Percentiles rank a stretch among this genome's conserved stretches.
Conservation (phyloP, 139 green algal species). For the Dunaliella primolecta region DNA sequence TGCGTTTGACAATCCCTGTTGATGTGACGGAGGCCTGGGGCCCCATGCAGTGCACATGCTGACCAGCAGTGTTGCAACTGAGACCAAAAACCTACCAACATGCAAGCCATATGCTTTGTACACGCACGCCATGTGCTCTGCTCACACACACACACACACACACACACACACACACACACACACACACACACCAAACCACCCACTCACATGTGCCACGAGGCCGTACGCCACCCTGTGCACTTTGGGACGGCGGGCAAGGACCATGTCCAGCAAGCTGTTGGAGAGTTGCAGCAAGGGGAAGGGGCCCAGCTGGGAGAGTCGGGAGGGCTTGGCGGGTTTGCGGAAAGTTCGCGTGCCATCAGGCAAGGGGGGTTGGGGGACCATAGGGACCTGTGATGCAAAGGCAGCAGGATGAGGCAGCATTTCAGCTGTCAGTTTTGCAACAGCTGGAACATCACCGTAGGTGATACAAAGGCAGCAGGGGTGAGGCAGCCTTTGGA, state of each 20-base stretch:
- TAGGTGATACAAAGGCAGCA: too few species aligned
- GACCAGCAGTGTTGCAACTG: too few species aligned
- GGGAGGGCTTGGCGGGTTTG: not conserved
- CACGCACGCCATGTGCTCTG: too few species aligned
- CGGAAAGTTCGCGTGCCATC: not conserved
- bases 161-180: not conserved
- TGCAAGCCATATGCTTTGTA: too few species aligned
- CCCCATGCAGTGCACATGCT: too few species aligned
- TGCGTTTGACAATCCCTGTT: too few species aligned
- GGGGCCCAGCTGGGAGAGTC: not conserved
- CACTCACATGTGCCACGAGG: not conserved
- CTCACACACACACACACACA: not conserved
- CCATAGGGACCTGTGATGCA: not conserved
- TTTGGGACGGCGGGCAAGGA: not conserved
- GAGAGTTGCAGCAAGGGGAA: not conserved
- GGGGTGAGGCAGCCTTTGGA: too few species aligned
- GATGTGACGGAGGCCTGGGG: too few species aligned
- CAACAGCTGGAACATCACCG: too few species aligned
- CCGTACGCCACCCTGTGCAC: not conserved
- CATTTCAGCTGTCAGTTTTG: too few species aligned
- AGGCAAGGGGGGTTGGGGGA: not conserved
- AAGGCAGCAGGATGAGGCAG: too few species aligned
- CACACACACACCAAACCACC: not conserved
- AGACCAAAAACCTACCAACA: too few species aligned
- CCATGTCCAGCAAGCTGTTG: not conserved